Conservation (phyloP, 176 grass and related monocot species). For the Oryza australiensis region DNA sequence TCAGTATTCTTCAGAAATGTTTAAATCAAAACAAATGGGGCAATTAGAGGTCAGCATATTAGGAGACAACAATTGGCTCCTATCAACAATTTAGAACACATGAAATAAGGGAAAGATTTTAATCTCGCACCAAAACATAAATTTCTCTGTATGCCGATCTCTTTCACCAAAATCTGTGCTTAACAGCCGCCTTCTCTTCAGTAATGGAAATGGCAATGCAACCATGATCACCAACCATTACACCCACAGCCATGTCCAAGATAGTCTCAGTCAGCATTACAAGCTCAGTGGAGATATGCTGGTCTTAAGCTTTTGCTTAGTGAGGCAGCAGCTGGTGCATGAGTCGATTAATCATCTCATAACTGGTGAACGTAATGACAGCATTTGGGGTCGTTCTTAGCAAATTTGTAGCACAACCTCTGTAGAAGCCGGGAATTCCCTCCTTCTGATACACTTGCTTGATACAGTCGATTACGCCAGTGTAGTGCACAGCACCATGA, state of each 20-base stretch:
- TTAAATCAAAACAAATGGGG: background rate
- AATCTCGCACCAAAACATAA: slow-evolving; percentile 7
- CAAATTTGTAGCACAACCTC: slow-evolving; percentile 78
- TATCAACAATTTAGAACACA: slow-evolving; percentile 12
- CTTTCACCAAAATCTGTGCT: slow-evolving; percentile 36
- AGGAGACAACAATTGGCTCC: background rate
- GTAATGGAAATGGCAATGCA: slow-evolving; percentile 24
- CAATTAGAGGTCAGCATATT: slow-evolving; percentile 2
- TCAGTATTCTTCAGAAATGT: background rate
- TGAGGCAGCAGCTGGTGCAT: slow-evolving; percentile 49
- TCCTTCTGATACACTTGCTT: slow-evolving; percentile 66
- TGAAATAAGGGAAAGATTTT: background rate
- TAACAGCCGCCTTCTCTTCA: slow-evolving; percentile 16
- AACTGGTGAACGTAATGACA: slow-evolving; percentile 88
- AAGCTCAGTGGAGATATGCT: background rate
- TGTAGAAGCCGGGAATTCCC: slow-evolving; percentile 73
- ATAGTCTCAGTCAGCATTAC: background rate
- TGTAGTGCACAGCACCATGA: slow-evolving; percentile 47
- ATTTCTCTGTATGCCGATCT: background rate
- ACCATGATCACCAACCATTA: slow-evolving; percentile 13
- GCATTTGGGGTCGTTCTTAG: slow-evolving; percentile 79
- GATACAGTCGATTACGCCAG: slow-evolving; percentile 65
- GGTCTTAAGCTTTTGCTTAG: background rate
- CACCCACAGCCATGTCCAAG: background rate
- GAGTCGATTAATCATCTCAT: slow-evolving; percentile 75